Evolutionary conservation across 768 basidiomycete species (phyloP), one percentile per base, ranked within the genome.

Genomic region (Mycena galopus): DNA sequence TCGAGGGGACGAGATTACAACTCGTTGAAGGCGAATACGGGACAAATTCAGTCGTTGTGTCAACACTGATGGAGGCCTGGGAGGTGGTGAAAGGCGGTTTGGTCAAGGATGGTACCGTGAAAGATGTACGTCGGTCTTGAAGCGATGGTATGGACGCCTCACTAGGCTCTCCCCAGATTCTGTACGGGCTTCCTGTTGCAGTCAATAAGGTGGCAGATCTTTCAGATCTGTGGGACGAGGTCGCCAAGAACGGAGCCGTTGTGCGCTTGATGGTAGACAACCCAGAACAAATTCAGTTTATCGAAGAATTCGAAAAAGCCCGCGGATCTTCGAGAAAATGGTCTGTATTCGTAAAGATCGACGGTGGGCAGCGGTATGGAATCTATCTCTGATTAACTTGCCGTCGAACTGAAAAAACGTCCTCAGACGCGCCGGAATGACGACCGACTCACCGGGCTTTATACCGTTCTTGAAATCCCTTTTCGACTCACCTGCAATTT

Each of bases 31-130:
- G 79, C 50, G 85, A 82, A 50, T 87, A 87, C 56, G 86, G 80
- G 63, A 91, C 89, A 14, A 82, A 87, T 59, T 90, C 92, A 6
- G 88, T 96, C 37, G 87, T 94, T 32, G 92, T 93, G 10, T 96
- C 94, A n/a, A 96, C 94, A 3, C 75, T 96, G 73, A 89, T 92
- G 86, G 96, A 96, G 80, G 92, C 93, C 6, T 94, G 93, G 91
- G 85, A 90, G 69, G 86, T 96, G 9, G 86, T 93, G 23, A 85
- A 85, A 58, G 87, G 86, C 7, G 94, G 93, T 16, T 80, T 95
- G 57, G 88, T 94, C 25, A 85, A 88, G 12, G 93, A 95, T 71
- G 90, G 90, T 3, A 89, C 87, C 2, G 91, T 96, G 27, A 92
- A 92, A 79, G 94, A 96, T 84, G 96, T 94, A 68, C 79, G 91